These are phyloP conservation scores for Thelephora ganbajun DNA, from an alignment of 768 basidiomycete genomes.

Conservation along the genomic window DNA sequence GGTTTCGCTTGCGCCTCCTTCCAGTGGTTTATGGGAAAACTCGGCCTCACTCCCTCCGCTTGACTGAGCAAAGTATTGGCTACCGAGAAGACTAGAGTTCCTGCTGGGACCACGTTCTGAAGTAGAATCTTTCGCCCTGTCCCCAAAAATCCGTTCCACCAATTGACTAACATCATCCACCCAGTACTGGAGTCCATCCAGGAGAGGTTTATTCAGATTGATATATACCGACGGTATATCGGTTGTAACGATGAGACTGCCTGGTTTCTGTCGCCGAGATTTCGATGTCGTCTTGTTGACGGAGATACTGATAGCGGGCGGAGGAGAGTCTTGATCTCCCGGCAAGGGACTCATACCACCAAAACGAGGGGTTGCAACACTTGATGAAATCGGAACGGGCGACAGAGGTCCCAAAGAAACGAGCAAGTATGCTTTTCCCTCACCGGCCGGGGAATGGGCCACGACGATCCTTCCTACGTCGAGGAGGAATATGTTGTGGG, in stretches of 20 bases:
- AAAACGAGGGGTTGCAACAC: conserved; percentile 10
- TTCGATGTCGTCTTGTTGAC: not conserved
- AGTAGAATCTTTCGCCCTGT: conserved; percentile 6
- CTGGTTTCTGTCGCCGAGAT: conserved; percentile 2
- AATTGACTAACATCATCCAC: conserved; percentile 77
- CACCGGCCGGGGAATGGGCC: conserved; percentile 29
- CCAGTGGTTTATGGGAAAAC: conserved; percentile 6
- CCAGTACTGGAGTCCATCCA: conserved; percentile 79
- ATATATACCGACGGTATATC: conserved; percentile 52
- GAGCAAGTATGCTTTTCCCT: conserved; percentile 27
- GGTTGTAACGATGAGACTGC: conserved; percentile 13
- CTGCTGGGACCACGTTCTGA: conserved; percentile 25
- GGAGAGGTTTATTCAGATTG: conserved; percentile 42
- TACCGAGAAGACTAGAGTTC: conserved; percentile 63
- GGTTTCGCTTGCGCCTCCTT: conserved; percentile 21
- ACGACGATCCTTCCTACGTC: conserved; percentile 32
- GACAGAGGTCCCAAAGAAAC: conserved; percentile 35
- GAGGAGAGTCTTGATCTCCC: not conserved
- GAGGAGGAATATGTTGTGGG: conserved; percentile 19
- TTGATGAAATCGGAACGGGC: conserved; percentile 12
- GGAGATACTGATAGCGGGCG: conserved; percentile 1
- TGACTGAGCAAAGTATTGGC: conserved; percentile 51
- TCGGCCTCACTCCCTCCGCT: conserved; percentile 15
- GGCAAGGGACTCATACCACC: conserved; percentile 10
- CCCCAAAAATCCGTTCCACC: conserved; percentile 30